phyloP scores from a whole-genome alignment of 441 rosid species.

The Mallotus japonicus region DNA sequence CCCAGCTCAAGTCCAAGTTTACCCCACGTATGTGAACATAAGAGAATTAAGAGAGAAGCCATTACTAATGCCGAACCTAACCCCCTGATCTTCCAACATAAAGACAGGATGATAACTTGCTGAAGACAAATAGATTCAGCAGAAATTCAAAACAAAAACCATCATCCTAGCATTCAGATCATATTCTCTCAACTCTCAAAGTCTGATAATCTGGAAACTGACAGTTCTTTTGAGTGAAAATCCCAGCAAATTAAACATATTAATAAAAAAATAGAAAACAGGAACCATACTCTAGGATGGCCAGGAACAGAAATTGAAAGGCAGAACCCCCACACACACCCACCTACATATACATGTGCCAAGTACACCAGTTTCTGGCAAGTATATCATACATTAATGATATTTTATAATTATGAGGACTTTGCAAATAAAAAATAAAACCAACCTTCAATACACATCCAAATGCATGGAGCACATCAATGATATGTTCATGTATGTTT shows the following conservation, averaged over 20 bases:
- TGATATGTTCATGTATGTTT: slow-evolving; percentile 37
- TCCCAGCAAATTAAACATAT: background rate
- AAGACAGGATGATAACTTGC: slow-evolving; percentile 11
- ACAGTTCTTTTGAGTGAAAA: background rate
- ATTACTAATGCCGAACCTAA: background rate
- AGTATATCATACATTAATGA: background rate
- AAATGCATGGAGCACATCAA: slow-evolving; percentile 83
- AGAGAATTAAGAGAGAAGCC: background rate
- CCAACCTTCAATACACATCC: slow-evolving; percentile 80
- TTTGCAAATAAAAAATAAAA: slow-evolving; percentile 23
- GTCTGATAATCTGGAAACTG: background rate
- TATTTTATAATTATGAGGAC: background rate
- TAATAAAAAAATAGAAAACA: background rate
- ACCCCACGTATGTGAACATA: background rate
- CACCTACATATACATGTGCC: background rate
- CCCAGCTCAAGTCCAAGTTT: slow-evolving; percentile 5
- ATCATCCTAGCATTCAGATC: background rate
- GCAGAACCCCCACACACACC: background rate
- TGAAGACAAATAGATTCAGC: slow-evolving; percentile 8
- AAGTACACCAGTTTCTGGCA: background rate
- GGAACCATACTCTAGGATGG: background rate
- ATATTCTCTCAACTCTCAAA: slow-evolving; percentile 6
- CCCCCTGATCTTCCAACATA: slow-evolving; percentile 11
- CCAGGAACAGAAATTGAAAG: background rate
- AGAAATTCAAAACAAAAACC: slow-evolving; percentile 4